Conservation (phyloP, 257 asterid species). For the Coffea eugenioides region DNA sequence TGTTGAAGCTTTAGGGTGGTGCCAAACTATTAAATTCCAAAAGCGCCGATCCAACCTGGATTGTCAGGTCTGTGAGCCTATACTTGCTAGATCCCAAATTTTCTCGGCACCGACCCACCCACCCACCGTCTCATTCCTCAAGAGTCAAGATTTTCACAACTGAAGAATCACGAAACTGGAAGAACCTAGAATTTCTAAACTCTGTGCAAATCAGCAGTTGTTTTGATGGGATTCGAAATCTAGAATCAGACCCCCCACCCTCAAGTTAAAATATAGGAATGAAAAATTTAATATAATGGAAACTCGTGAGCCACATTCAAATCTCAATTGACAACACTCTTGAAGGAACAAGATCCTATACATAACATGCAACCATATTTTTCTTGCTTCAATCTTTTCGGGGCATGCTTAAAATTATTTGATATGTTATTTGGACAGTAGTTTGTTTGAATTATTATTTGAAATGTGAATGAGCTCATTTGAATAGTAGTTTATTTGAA, state of each 20-base stretch:
- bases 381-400: not conserved
- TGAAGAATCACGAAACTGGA: not conserved
- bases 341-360: not conserved
- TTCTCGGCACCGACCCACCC: not conserved
- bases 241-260: too few relatives aligned
- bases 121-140: not conserved
- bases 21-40: slow-evolving; percentile 8
- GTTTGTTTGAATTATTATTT: too few relatives aligned
- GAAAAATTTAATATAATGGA: not conserved
- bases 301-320: not conserved
- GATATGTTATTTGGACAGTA: too few relatives aligned
- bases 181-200: not conserved
- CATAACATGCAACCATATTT: not conserved
- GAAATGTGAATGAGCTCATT: too few relatives aligned
- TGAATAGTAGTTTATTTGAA: too few relatives aligned
- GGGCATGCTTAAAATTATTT: not conserved
- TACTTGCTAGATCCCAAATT: not conserved
- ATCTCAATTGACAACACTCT: not conserved
- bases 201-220: not conserved
- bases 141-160: not conserved
- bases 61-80: not conserved
- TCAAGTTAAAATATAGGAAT: not conserved
- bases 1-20: not conserved
- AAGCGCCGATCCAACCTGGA: slow-evolving; percentile 1
- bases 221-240: not conserved